Percentiles rank a stretch among this genome's conserved stretches.
Evolutionary conservation across 177 flowering plant species (phyloP).

Genomic region (Vitis hybrid): DNA sequence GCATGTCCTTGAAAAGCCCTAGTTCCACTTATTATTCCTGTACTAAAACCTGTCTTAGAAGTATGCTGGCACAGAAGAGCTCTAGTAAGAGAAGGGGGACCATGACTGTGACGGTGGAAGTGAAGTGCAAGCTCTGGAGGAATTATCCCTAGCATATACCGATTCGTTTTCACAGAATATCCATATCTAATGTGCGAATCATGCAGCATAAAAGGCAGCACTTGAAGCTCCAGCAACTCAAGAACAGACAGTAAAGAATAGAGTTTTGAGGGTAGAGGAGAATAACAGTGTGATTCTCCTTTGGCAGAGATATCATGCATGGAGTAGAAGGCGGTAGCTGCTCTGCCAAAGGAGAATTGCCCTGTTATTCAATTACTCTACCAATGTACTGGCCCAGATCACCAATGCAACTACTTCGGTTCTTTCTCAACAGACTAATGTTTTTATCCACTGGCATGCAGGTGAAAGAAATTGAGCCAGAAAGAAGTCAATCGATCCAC

Average conservation of each 20-base stretch:
- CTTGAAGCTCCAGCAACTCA: not conserved
- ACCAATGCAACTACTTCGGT: not conserved
- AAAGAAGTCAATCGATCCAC: not conserved
- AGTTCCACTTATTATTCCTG: not conserved
- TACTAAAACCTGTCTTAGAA: not conserved
- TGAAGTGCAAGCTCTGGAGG: conserved; percentile 6
- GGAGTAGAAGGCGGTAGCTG: not conserved
- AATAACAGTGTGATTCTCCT: conserved; percentile 33
- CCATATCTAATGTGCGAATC: conserved; percentile 23
- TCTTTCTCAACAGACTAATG: not conserved
- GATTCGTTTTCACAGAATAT: conserved; percentile 16
- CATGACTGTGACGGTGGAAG: conserved; percentile 19
- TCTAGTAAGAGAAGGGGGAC: conserved; percentile 18
- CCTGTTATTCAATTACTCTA: conserved; percentile 27
- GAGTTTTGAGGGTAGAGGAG: conserved; percentile 13
- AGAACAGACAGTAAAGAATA: not conserved
- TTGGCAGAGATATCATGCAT: conserved; percentile 24
- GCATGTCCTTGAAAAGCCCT: not conserved
- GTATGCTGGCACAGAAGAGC: not conserved
- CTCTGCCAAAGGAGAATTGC: conserved; percentile 44
- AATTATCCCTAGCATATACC: conserved; percentile 31
- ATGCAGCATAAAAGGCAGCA: conserved; percentile 5
- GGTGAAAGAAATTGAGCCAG: not conserved
- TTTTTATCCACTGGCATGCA: not conserved
- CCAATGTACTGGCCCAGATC: not conserved